These are phyloP conservation scores for Teratosphaeria viscida DNA, from an alignment of 2,329 filamentous ascomycete genomes.

Conservation along the genomic window DNA sequence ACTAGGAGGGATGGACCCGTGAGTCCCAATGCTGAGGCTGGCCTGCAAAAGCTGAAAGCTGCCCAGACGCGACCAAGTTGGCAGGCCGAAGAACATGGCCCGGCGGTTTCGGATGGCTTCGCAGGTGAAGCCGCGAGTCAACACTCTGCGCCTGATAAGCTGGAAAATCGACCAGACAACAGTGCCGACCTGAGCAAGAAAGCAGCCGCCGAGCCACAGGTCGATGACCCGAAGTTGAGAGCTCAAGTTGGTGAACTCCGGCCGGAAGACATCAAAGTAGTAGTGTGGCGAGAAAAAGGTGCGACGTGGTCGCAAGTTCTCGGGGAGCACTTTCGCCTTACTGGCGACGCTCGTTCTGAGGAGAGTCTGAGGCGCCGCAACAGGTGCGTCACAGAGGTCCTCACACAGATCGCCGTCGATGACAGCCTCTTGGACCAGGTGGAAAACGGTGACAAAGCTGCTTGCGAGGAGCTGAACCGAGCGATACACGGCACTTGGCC, in stretches of 20 bases:
- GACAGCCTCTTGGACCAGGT: neutral
- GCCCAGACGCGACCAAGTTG: neutral
- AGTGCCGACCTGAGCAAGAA: neutral
- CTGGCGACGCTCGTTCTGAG: neutral
- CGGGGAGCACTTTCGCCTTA: neutral
- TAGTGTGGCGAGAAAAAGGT: neutral
- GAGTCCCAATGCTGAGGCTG: neutral
- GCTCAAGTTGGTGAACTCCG: neutral
- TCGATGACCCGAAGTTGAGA: neutral
- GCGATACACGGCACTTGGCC: neutral
- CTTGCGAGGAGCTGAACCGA: neutral
- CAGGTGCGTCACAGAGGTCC: neutral
- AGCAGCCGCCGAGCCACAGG: neutral
- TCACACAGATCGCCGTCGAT: neutral
- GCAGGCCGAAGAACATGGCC: neutral
- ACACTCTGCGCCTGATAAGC: neutral
- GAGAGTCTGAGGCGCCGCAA: neutral
- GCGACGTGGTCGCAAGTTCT: neutral
- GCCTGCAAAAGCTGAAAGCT: neutral
- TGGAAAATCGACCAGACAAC: neutral
- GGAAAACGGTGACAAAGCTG: neutral
- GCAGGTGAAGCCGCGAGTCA: neutral
- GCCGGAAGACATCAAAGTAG: slow-evolving; percentile 1
- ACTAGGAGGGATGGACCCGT: neutral
- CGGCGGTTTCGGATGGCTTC: neutral